Conservation (phyloP, 176 grass and related monocot species). For the Thinopyrum elongatum region DNA sequence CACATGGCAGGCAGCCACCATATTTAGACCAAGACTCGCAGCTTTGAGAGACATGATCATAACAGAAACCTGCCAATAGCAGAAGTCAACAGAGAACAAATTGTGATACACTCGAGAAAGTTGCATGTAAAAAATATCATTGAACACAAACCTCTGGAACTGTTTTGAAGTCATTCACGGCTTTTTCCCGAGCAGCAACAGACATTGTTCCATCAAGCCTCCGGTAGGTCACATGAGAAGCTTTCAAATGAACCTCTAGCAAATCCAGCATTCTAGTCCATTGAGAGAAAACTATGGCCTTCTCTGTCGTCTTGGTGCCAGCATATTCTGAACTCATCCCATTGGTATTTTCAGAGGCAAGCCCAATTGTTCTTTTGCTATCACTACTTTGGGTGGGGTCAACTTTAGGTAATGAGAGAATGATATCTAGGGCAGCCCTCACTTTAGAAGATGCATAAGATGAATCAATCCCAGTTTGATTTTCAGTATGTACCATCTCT, state of each 20-base stretch:
- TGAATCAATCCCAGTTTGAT: slow-evolving; percentile 41
- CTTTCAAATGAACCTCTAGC: slow-evolving; percentile 82
- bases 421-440: slow-evolving; percentile 72
- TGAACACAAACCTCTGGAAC: slow-evolving; percentile 74
- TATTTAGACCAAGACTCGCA: slow-evolving; percentile 93
- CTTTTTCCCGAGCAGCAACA: slow-evolving; percentile 87
- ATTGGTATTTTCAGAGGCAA: slow-evolving; percentile 23
- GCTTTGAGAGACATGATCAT: slow-evolving; percentile 99
- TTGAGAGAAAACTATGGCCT: slow-evolving; percentile 97
- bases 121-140: slow-evolving; percentile 3
- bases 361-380: slow-evolving; percentile 8
- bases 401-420: slow-evolving; percentile 72
- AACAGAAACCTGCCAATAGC: slow-evolving; percentile 66
- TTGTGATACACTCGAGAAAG: slow-evolving; percentile 4
- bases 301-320: slow-evolving; percentile 65
- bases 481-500: slow-evolving; percentile 47
- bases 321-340: slow-evolving; percentile 34
- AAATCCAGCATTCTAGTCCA: slow-evolving; percentile 98
- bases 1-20: slow-evolving; percentile 95
- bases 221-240: slow-evolving; percentile 68
- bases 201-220: slow-evolving; percentile 98
- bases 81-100: not conserved
- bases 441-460: slow-evolving; percentile 87
- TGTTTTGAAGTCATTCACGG: slow-evolving; percentile 90
- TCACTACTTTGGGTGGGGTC: slow-evolving; percentile 27